Percentiles rank a stretch among this genome's conserved stretches.
phyloP scores from a whole-genome alignment of 73 alveolate genomes.

The Symbiodinium pilosum region DNA sequence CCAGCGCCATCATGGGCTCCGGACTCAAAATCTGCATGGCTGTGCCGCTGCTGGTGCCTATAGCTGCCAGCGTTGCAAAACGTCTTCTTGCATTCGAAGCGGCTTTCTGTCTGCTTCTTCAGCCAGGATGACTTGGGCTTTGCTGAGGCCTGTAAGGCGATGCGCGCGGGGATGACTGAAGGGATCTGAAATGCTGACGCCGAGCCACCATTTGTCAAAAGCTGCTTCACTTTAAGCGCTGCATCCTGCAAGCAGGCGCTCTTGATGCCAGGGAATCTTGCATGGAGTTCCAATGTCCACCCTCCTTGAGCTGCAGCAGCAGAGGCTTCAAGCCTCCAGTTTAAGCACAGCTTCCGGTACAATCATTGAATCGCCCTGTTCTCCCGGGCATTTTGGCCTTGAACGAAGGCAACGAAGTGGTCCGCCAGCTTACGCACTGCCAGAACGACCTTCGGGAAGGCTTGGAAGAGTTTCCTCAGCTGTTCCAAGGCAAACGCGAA shows the following conservation, averaged over 20 bases:
- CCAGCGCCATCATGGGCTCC: too few species aligned
- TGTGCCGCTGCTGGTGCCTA: too few species aligned
- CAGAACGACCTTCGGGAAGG: slow-evolving; percentile 20
- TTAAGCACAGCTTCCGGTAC: background rate
- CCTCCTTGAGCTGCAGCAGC: background rate
- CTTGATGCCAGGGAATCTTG: too few species aligned
- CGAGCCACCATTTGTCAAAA: background rate
- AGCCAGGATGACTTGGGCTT: slow-evolving; percentile 2
- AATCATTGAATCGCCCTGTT: background rate
- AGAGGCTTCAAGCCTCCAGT: background rate
- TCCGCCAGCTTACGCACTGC: slow-evolving; percentile 57
- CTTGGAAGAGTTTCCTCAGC: slow-evolving; percentile 49
- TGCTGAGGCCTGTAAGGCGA: slow-evolving; percentile 18
- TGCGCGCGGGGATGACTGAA: background rate
- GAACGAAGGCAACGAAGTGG: slow-evolving; percentile 36
- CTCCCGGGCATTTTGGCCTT: background rate
- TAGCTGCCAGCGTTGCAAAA: too few species aligned
- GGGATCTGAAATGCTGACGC: background rate
- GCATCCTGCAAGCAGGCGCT: slow-evolving; percentile 8
- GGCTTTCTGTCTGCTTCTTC: background rate
- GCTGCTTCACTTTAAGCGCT: background rate
- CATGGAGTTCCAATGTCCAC: background rate
- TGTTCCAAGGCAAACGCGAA: background rate
- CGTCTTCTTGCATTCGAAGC: background rate
- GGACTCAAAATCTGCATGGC: too few species aligned